These are phyloP conservation scores for Tetrapisispora fleetii DNA, from an alignment of 805 yeast genomes.

Conservation along the genomic window DNA sequence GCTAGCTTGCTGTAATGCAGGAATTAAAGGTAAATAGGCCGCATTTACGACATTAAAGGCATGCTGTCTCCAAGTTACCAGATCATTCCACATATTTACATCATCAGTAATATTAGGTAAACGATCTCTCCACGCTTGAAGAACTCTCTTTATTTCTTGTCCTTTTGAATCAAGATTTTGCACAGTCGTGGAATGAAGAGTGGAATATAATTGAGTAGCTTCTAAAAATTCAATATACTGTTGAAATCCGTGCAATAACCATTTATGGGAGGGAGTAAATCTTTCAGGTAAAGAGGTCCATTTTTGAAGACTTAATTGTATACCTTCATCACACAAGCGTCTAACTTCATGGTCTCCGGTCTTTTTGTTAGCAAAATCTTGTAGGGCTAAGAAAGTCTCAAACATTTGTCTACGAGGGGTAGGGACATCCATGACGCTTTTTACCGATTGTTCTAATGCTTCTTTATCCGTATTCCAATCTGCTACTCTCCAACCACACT, in stretches of 20 bases:
- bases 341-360: conserved; percentile 80
- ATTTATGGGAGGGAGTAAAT: conserved; percentile 74
- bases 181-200: conserved; percentile 80
- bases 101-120: conserved; percentile 97
- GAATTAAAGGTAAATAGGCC: conserved; percentile 86
- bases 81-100: conserved; percentile 93
- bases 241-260: conserved; percentile 87
- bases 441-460: conserved; percentile 86
- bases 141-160: conserved; percentile 85
- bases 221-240: conserved; percentile 97
- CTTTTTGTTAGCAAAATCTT: conserved; percentile 85
- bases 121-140: conserved; percentile 97
- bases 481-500: conserved; percentile 99
- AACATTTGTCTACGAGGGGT: conserved; percentile 94
- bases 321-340: conserved; percentile 88
- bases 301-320: conserved; percentile 79
- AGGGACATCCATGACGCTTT: conserved; percentile 96
- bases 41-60: conserved; percentile 93
- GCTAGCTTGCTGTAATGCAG: conserved; percentile 64
- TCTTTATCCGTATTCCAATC: conserved; percentile 96
- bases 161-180: conserved; percentile 87
- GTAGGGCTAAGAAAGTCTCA: conserved; percentile 87
- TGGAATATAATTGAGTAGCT: conserved; percentile 87
- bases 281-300: conserved; percentile 84
- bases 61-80: conserved; percentile 98